Base-by-base conservation (phyloP, 2,329 filamentous ascomycete genomes). In the Bisporella sp. region DNA sequence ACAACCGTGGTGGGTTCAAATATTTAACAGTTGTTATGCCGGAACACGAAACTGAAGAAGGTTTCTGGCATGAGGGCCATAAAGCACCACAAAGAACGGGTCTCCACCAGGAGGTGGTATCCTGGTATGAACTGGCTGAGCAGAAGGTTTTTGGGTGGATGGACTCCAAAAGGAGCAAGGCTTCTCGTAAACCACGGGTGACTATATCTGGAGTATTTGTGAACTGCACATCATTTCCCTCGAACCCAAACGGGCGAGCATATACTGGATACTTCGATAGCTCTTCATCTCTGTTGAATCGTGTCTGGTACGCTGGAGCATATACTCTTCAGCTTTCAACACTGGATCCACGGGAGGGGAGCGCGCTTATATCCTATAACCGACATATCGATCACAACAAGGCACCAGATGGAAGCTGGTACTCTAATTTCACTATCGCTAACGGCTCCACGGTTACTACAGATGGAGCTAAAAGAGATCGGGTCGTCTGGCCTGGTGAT, bases 401-500 rank as follows among this genome's bases (percentile, higher is more conserved):
- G 13, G 59, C 61, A 11, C 60, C 59, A 12, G 46, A 47, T 11
- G 64, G 62, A 41, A 59, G 59, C 5, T 68, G 66, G 63, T 63
- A 62, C 29, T 60, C 57, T 13, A 66, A 66, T 46, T 64, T 60
- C 47, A 66, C 63, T 0, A 58, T 66, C 30, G 57, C 62, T n/a
- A 62, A 62, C 52, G 63, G 62, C 5, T 59, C 54, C n/a, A 50
- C 57, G 4, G 61, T 63, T 5, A 66, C 62, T 39, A 63, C 60
- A 0, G 78, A 82, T 59, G 79, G 79, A 28, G 77, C 78, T 0
- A 82, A 82, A 61, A 70, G 78, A 21, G 79, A 82, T 58, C 71
- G 77, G 2, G 68, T 79, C 46, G 74, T 84, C 1, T 84, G 79
- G 78, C 76, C 79, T 11, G 79, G 80, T 2, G 80, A 84, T 57